phyloP scores from a whole-genome alignment of 345 rosid genomes.

The Dimocarpus longan region DNA sequence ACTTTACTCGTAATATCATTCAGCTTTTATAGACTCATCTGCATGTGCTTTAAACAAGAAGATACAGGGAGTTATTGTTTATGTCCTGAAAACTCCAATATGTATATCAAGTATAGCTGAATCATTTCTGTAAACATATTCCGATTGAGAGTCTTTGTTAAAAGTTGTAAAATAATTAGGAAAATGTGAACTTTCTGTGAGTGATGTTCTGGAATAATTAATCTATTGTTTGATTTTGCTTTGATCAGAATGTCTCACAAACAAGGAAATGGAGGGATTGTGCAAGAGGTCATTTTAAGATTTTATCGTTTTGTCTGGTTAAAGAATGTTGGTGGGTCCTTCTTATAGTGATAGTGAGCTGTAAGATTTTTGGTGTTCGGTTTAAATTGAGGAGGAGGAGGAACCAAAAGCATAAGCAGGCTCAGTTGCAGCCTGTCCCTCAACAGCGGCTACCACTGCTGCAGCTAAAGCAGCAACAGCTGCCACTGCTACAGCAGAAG shows the following conservation, averaged over 20 bases:
- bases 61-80: background rate
- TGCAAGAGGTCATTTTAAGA: conserved; percentile 28
- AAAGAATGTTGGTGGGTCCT: conserved; percentile 59
- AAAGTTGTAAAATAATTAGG: no score
- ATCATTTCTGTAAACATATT: background rate
- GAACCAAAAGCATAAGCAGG: conserved; percentile 31
- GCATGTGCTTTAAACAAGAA: background rate
- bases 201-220: conserved; percentile 13
- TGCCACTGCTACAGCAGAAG: conserved; percentile 42
- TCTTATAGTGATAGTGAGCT: conserved; percentile 41
- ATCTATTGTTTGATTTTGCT: conserved; percentile 29
- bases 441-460: conserved; percentile 39
- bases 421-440: conserved; percentile 37
- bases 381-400: conserved; percentile 36
- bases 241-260: conserved; percentile 39
- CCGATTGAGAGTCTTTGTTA: background rate
- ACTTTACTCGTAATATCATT: background rate
- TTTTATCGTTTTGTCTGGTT: conserved; percentile 31
- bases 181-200: background rate
- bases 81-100: background rate
- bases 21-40: background rate
- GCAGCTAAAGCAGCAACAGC: conserved; percentile 35
- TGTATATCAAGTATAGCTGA: conserved; percentile 2
- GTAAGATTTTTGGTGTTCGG: conserved; percentile 32
- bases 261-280: conserved; percentile 19